Percentiles rank a stretch among this genome's conserved stretches.
phyloP scores from a whole-genome alignment of 2,329 filamentous ascomycete genomes.

The Rutstroemia sp. region DNA sequence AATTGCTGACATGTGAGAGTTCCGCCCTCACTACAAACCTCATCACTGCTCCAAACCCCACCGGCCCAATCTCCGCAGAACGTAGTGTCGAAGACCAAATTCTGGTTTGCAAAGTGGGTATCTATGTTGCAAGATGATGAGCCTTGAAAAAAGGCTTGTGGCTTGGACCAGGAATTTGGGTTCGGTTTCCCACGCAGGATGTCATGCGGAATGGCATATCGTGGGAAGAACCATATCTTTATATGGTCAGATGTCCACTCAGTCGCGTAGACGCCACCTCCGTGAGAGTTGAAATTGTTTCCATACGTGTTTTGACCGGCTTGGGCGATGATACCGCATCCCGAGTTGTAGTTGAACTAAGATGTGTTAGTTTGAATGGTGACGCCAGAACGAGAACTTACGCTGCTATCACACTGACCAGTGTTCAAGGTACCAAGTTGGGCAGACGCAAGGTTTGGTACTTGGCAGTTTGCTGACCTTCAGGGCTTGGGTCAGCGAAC shows the following conservation, averaged over 20 bases:
- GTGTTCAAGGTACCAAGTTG: constrained; percentile 1
- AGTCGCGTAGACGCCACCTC: constrained; percentile 62
- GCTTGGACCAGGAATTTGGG: constrained; percentile 58
- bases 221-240: constrained; percentile 52
- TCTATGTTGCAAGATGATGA: constrained; percentile 58
- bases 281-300: constrained; percentile 55
- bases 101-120: constrained; percentile 60
- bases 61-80: constrained; percentile 88
- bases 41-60: constrained; percentile 39
- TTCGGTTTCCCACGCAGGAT: constrained; percentile 56
- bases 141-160: constrained; percentile 52
- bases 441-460: neutral
- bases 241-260: constrained; percentile 62
- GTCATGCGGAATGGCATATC: constrained; percentile 61
- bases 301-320: constrained; percentile 38
- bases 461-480: constrained; percentile 4
- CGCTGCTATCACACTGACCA: neutral
- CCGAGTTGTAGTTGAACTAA: neutral
- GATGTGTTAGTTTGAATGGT: neutral
- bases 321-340: constrained; percentile 17
- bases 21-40: constrained; percentile 43
- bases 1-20: constrained; percentile 55
- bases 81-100: constrained; percentile 73
- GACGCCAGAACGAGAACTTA: neutral
- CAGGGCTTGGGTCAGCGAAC: neutral